Percentiles rank a stretch among this genome's conserved stretches.
These are phyloP conservation scores for Ceratocystis smalleyi DNA, from an alignment of 2,329 filamentous ascomycete genomes.

Conservation along the genomic window DNA sequence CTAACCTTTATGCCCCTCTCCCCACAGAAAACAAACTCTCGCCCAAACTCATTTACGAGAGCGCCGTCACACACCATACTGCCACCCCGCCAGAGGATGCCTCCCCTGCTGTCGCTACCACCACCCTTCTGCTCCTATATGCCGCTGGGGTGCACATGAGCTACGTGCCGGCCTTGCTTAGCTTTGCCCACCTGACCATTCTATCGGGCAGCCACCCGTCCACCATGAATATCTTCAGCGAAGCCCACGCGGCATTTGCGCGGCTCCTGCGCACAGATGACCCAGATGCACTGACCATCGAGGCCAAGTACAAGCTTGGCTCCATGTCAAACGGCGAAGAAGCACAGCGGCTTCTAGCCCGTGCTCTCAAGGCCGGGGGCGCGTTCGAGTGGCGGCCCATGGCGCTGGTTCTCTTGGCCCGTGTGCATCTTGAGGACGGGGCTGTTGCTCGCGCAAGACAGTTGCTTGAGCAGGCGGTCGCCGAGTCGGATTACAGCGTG, in stretches of 20 bases:
- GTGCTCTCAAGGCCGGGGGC: not conserved
- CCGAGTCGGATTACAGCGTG: conserved; percentile 6
- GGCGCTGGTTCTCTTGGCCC: not conserved
- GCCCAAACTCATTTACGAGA: conserved; percentile 4
- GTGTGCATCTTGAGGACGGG: not conserved
- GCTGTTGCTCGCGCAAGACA: not conserved
- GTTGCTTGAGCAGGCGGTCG: not conserved
- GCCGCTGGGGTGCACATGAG: conserved; percentile 22
- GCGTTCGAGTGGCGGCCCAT: conserved; percentile 17
- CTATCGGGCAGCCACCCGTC: conserved; percentile 23
- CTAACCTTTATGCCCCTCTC: not conserved
- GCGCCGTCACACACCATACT: conserved; percentile 7
- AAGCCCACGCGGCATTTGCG: not conserved
- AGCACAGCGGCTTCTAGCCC: conserved; percentile 11
- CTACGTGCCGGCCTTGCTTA: conserved; percentile 6
- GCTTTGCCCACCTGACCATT: conserved; percentile 4
- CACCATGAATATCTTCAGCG: conserved; percentile 7
- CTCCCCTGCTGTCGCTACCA: conserved; percentile 17
- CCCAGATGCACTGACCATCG: conserved; percentile 25
- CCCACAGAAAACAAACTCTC: not conserved
- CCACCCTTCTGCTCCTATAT: conserved; percentile 22
- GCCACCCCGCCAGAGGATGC: not conserved
- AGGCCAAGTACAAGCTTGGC: conserved; percentile 19
- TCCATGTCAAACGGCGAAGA: not conserved
- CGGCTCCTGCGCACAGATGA: conserved; percentile 19